Evolutionary conservation across 164 flowering plant genomes (phyloP), one percentile per base, ranked within the genome.

Genomic region (Houttuynia cordata): DNA sequence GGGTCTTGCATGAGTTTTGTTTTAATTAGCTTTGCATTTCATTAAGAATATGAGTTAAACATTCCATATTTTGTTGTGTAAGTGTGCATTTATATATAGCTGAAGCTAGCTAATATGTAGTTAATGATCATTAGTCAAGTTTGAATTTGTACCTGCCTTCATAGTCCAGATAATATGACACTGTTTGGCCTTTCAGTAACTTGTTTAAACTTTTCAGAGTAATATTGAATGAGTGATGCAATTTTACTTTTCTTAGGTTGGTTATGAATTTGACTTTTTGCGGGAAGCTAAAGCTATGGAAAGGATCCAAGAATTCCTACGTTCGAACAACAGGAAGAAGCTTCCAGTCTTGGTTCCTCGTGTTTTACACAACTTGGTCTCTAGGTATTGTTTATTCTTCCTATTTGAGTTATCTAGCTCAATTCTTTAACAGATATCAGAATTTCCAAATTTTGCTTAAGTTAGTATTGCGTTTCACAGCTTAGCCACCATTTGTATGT

Each of bases 211-310:
- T n/a, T 22, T 3, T 18, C 1, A 17, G n/a, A n/a, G 10, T n/a
- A 8, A n/a, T 22, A 4, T 52, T n/a, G 55, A n/a, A 10, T 30
- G 8, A 56, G 13, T 56, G 7, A 23, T 56, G 37, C 49, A 24
- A 30, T 30, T 25, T 37, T 56, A 24, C 17, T 22, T 53, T 53
- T 61, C 39, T 20, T 37, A 92, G 98, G 88, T 93, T 72, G 97
- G 94, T 42, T 84, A 80, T 74, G 98, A 93, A 71, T 93, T 93
- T 76, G 91, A 93, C 78, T 93, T 93, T 67, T 49, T 45, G 63
- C 83, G 97, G 73, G 98, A 93, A 68, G 98, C 98, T 63, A 78
- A 74, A 66, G 87, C 96, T 37, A 93, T 89, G 94, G 81, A 79
- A 59, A 82, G 75, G 71, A 89, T 93, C 61, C 72, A 64, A 20